Evolutionary conservation across 1,284 basidiomycete genomes (phyloP).

Genomic region (Pascua sp.): DNA sequence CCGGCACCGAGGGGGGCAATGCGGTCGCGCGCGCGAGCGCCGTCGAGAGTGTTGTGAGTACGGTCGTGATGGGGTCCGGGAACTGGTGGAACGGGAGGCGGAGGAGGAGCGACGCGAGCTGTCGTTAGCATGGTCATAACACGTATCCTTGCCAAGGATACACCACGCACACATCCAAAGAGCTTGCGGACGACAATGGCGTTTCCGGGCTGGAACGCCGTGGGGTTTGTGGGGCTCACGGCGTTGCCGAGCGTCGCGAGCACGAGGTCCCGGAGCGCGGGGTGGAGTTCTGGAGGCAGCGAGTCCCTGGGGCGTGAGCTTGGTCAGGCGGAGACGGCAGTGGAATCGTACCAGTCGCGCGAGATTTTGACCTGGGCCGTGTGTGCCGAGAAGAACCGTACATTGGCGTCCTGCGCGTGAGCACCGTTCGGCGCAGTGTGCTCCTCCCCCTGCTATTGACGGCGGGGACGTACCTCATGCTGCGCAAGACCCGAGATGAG

Average conservation of each 20-base stretch:
- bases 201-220: slow-evolving; percentile 37
- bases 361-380: slow-evolving; percentile 87
- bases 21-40: slow-evolving; percentile 31
- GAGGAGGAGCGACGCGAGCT: slow-evolving; percentile 43
- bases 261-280: slow-evolving; percentile 38
- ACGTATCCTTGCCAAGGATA: not conserved
- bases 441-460: not conserved
- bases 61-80: slow-evolving; percentile 37
- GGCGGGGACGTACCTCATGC: slow-evolving; percentile 35
- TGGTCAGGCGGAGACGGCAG: no score
- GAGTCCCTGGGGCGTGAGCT: slow-evolving; percentile 36
- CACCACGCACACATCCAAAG: slow-evolving; percentile 69
- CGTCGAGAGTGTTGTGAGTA: slow-evolving; percentile 33
- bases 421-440: not conserved
- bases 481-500: slow-evolving; percentile 43
- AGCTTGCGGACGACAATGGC: slow-evolving; percentile 72
- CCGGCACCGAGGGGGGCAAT: slow-evolving; percentile 34
- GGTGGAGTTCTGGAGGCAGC: slow-evolving; percentile 41
- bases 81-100: slow-evolving; percentile 41
- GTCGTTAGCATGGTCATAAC: slow-evolving; percentile 6
- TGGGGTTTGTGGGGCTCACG: slow-evolving; percentile 34
- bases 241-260: slow-evolving; percentile 38
- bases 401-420: slow-evolving; percentile 60
- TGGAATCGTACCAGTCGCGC: slow-evolving; percentile 68
- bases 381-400: slow-evolving; percentile 88